Percentiles rank a stretch among this genome's conserved stretches.
Evolutionary conservation across 768 basidiomycete species (phyloP).

Genomic region (Suillus placidus): DNA sequence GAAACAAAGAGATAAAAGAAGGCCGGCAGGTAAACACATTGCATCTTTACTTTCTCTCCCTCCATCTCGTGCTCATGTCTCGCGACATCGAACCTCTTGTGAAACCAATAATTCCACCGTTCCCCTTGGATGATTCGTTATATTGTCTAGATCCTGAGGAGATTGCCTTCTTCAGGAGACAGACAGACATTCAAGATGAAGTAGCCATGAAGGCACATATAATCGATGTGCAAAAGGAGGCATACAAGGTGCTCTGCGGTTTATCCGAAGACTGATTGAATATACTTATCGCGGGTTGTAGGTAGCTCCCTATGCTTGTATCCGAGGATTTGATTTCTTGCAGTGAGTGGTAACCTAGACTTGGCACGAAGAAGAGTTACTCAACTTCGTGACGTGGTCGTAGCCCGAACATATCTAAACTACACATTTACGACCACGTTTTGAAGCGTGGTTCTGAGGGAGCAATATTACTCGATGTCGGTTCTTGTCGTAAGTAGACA

Average conservation of each 20-base stretch:
- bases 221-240: background rate
- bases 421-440: background rate
- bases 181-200: constrained; percentile 1
- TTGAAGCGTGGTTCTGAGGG: constrained; percentile 11
- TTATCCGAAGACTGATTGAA: background rate
- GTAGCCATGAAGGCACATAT: background rate
- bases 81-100: background rate
- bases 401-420: background rate
- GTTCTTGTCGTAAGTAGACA: constrained; percentile 38
- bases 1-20: background rate
- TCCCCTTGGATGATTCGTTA: background rate
- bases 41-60: background rate
- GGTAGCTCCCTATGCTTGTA: constrained; percentile 2
- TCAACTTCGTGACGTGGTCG: background rate
- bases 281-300: background rate
- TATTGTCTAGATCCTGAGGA: background rate
- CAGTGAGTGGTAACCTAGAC: background rate
- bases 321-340: constrained; percentile 1
- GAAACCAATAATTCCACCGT: background rate
- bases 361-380: background rate
- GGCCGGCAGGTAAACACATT: background rate
- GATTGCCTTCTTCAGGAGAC: background rate
- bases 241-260: background rate
- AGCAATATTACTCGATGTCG: constrained; percentile 43
- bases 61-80: background rate